A percentile compares a stretch with the other conserved stretches of the same genome.
These are phyloP conservation scores for Cyberlindnera maritima DNA, from an alignment of 805 yeast genomes.

Conservation along the genomic window DNA sequence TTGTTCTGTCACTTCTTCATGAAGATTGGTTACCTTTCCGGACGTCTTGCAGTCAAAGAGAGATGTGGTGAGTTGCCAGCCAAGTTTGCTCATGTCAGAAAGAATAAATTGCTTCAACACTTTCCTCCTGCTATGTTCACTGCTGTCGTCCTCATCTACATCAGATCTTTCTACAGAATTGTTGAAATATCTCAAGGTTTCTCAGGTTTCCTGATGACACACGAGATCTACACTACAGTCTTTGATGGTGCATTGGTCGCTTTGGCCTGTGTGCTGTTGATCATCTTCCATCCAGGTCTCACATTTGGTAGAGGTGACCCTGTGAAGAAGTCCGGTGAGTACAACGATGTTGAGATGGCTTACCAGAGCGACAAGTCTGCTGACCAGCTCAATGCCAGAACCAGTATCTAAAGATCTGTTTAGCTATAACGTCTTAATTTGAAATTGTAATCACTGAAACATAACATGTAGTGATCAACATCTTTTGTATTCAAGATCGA, in stretches of 20 bases:
- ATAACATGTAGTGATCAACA: too few relatives aligned
- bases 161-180: constrained; percentile 71
- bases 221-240: background rate
- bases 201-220: constrained; percentile 40
- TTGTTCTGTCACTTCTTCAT: constrained; percentile 3
- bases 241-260: background rate
- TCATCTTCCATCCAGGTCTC: background rate
- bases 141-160: constrained; percentile 51
- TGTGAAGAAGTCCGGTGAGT: too few relatives aligned
- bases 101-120: constrained; percentile 31
- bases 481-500: too few relatives aligned
- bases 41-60: background rate
- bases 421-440: too few relatives aligned
- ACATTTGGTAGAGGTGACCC: background rate
- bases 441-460: too few relatives aligned
- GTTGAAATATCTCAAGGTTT: constrained; percentile 73
- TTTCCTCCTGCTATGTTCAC: constrained; percentile 46
- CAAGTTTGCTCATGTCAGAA: background rate
- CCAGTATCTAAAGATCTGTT: too few relatives aligned
- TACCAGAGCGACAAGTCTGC: too few relatives aligned
- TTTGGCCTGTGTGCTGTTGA: background rate
- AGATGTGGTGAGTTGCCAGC: background rate
- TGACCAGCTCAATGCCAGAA: too few relatives aligned
- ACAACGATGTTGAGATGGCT: too few relatives aligned
- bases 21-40: background rate